Evolutionary conservation across 1,139 yeast species (phyloP).

Genomic region (Tardiomyces blankii): DNA sequence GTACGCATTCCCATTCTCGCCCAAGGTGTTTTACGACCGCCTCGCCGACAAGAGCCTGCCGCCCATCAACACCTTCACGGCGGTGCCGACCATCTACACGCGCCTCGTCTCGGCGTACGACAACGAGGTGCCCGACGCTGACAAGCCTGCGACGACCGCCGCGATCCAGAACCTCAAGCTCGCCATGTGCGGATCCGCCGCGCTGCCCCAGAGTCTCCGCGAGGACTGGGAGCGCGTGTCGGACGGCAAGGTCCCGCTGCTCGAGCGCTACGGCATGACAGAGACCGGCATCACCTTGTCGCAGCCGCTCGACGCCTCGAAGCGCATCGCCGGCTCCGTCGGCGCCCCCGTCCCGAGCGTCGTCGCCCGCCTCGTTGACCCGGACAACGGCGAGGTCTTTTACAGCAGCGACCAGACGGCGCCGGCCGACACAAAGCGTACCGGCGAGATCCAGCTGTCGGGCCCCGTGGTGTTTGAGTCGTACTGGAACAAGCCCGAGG

Average conservation of each 20-base stretch:
- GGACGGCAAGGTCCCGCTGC: conserved; percentile 22
- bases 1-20: conserved; percentile 24
- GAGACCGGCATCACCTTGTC: conserved; percentile 29
- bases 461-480: conserved; percentile 26
- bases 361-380: conserved; percentile 21
- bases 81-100: conserved; percentile 29
- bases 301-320: conserved; percentile 20
- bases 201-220: conserved; percentile 26
- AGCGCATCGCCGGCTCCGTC: conserved; percentile 23
- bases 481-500: conserved; percentile 25
- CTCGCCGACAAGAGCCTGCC: conserved; percentile 16
- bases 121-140: conserved; percentile 7
- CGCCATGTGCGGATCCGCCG: conserved; percentile 30
- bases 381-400: conserved; percentile 13
- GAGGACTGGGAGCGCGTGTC: conserved; percentile 23
- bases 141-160: conserved; percentile 10
- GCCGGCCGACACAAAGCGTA: conserved; percentile 12
- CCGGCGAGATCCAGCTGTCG: conserved; percentile 24
- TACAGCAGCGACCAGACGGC: conserved; percentile 11
- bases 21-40: conserved; percentile 19
- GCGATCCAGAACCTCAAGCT: conserved; percentile 13
- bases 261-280: conserved; percentile 30
- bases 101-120: conserved; percentile 18
- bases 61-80: conserved; percentile 26
- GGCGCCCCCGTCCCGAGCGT: conserved; percentile 27